phyloP scores from a whole-genome alignment of 352 stramenopile species.

The Phytopythium mirpurense region DNA sequence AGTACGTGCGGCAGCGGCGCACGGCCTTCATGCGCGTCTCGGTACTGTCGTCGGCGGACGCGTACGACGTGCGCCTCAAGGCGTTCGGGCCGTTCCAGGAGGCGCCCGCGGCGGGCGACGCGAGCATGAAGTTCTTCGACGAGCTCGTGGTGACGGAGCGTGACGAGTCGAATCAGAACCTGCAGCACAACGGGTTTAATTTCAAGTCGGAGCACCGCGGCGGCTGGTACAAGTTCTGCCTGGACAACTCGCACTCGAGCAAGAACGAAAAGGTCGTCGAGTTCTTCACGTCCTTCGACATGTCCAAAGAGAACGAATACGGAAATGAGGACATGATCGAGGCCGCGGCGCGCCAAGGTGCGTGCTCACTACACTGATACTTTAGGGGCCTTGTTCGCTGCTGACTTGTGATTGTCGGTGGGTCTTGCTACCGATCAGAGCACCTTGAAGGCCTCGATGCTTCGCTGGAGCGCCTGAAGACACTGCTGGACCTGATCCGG shows the following conservation, averaged over 20 bases:
- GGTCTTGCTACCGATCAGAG: constrained; percentile 20
- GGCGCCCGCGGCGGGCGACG: constrained; percentile 39
- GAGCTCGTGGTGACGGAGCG: constrained; percentile 57
- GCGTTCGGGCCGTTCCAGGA: constrained; percentile 61
- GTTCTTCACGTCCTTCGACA: constrained; percentile 78
- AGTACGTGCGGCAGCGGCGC: constrained; percentile 82
- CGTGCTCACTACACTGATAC: too few relatives aligned
- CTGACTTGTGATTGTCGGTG: not conserved
- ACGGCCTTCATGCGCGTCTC: constrained; percentile 81
- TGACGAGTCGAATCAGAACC: constrained; percentile 60
- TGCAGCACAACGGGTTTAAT: constrained; percentile 85
- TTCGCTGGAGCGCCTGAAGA: constrained; percentile 55
- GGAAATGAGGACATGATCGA: constrained; percentile 76
- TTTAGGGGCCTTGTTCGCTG: too few relatives aligned
- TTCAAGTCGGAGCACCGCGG: constrained; percentile 81
- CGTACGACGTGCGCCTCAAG: constrained; percentile 74
- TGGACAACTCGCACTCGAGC: constrained; percentile 71
- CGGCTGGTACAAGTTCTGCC: constrained; percentile 84
- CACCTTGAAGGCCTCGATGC: constrained; percentile 64
- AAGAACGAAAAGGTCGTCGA: constrained; percentile 64
- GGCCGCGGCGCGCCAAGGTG: constrained; percentile 56
- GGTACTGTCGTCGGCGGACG: constrained; percentile 61
- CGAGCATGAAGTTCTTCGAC: constrained; percentile 73
- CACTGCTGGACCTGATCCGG: constrained; percentile 61
- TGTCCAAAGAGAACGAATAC: constrained; percentile 70